Percentiles rank a stretch among this genome's conserved stretches.
phyloP scores from a whole-genome alignment of 495 filamentous ascomycete genomes.

The Hyaloscypha bicolor region DNA sequence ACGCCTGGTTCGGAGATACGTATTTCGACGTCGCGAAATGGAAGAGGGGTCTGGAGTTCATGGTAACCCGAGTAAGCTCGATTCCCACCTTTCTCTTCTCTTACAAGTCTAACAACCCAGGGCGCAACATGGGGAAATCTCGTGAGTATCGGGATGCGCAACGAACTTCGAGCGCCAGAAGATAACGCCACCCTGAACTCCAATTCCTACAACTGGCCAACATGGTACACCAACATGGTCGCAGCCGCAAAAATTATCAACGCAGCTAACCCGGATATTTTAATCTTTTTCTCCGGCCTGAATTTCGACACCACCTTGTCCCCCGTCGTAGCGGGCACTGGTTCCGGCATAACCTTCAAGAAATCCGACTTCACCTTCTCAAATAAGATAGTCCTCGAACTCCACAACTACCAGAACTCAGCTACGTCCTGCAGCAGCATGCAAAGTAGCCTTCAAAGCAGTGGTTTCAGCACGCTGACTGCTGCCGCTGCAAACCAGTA shows the following conservation, averaged over 20 bases:
- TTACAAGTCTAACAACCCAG: neutral
- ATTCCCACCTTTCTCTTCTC: neutral
- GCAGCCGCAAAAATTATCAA: conserved; percentile 54
- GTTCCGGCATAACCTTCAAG: conserved; percentile 33
- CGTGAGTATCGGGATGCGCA: conserved; percentile 56
- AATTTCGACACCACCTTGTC: conserved; percentile 58
- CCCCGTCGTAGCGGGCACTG: conserved; percentile 40
- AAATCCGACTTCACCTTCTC: conserved; percentile 38
- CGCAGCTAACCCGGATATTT: conserved; percentile 52
- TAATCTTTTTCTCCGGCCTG: conserved; percentile 66
- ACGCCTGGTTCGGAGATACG: conserved; percentile 48
- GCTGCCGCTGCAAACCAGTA: conserved; percentile 33
- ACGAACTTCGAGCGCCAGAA: conserved; percentile 57
- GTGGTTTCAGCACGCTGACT: conserved; percentile 42
- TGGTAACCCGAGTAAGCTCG: conserved; percentile 54
- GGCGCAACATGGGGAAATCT: conserved; percentile 34
- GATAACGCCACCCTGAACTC: conserved; percentile 20
- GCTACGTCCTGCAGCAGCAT: conserved; percentile 38
- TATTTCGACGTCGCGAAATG: conserved; percentile 60
- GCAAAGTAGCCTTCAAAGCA: conserved; percentile 34
- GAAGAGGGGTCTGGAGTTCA: conserved; percentile 57
- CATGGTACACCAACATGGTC: conserved; percentile 57
- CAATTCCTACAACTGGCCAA: conserved; percentile 28
- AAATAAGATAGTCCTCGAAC: conserved; percentile 46
- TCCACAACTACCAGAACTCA: conserved; percentile 46